phyloP scores from a whole-genome alignment of 2,329 filamentous ascomycete genomes.

The Aspergillus ibericus region DNA sequence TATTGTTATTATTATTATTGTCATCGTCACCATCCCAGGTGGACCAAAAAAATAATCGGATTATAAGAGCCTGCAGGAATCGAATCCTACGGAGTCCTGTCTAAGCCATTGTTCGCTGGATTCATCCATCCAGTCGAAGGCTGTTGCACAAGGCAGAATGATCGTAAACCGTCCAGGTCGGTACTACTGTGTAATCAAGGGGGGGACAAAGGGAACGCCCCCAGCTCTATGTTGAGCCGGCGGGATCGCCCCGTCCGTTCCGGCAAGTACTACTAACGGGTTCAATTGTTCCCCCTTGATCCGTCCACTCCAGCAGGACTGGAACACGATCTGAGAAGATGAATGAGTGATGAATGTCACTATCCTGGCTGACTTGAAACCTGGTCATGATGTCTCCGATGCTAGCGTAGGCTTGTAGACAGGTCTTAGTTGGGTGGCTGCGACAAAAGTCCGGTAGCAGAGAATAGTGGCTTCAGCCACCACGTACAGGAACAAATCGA shows the following conservation, averaged over 20 bases:
- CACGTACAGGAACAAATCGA: constrained; percentile 8
- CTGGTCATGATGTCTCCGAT: background rate
- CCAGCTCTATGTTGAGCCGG: background rate
- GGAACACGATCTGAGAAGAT: background rate
- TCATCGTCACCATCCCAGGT: background rate
- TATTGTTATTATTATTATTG: no score
- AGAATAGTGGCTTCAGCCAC: constrained; percentile 6
- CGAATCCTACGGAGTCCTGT: background rate
- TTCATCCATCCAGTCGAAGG: background rate
- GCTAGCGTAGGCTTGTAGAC: background rate
- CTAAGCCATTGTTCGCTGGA: background rate
- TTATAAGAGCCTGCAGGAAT: background rate
- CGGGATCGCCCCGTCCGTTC: constrained; percentile 17
- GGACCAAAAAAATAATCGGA: background rate
- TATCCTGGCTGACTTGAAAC: background rate
- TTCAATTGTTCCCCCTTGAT: background rate
- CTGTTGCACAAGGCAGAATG: background rate
- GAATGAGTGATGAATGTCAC: no score
- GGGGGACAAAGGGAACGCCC: background rate
- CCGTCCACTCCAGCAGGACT: background rate
- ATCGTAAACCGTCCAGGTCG: no score
- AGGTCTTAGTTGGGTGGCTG: background rate
- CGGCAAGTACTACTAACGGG: background rate
- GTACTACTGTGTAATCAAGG: background rate
- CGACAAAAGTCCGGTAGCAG: background rate